Conservation (phyloP, 208 protist genomes). For the Acanthamoeba culbertsoni region DNA sequence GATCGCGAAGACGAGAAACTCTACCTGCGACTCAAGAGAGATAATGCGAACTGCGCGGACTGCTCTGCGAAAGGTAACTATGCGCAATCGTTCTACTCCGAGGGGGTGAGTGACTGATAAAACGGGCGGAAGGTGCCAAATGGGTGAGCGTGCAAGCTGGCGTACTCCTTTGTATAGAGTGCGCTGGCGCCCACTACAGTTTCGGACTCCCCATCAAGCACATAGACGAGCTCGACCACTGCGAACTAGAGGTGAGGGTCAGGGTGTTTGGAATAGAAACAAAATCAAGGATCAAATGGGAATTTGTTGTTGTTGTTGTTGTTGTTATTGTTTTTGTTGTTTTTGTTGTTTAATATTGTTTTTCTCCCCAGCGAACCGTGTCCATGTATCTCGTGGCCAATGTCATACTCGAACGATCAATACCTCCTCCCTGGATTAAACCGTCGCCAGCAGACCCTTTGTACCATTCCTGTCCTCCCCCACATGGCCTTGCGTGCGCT, state of each 20-base stretch:
- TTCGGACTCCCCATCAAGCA: constrained; percentile 66
- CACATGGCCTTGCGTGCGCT: background rate
- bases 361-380: background rate
- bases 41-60: background rate
- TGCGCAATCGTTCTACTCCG: no score
- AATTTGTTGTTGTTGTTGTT: no score
- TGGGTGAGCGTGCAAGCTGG: constrained; percentile 81
- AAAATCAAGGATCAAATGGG: no score
- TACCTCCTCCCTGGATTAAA: background rate
- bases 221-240: background rate
- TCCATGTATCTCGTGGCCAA: background rate
- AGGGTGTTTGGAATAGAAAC: no score
- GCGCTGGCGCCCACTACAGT: constrained; percentile 76
- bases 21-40: background rate
- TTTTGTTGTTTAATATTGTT: no score
- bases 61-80: background rate
- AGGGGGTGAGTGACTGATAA: no score
- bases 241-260: background rate
- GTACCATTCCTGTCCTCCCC: background rate
- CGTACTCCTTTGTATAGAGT: constrained; percentile 83
- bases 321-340: no score
- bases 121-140: constrained; percentile 67
- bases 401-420: background rate
- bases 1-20: background rate
- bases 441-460: background rate